These are phyloP conservation scores for Begonia fuchsioides DNA, from an alignment of 306 rosid genomes.

Conservation along the genomic window DNA sequence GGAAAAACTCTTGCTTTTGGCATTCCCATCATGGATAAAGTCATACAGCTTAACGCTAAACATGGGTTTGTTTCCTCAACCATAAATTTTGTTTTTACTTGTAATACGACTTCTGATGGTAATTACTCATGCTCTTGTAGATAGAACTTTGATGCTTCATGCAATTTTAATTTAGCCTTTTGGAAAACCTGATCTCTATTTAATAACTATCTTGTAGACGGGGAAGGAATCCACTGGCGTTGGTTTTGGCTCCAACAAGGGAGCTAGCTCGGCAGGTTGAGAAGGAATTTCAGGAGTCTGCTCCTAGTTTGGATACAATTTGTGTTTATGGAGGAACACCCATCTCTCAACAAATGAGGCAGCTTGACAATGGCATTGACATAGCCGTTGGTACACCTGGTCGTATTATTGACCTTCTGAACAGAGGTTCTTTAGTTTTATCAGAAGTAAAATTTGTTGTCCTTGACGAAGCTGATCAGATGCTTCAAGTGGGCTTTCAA, in stretches of 20 bases:
- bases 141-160: slow-evolving; percentile 2
- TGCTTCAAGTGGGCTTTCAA: slow-evolving; percentile 98
- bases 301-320: slow-evolving; percentile 76
- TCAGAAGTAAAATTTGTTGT: slow-evolving; percentile 73
- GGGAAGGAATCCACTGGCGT: slow-evolving; percentile 74
- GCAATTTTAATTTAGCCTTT: not conserved
- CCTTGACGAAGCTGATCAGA: slow-evolving; percentile 97
- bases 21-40: slow-evolving; percentile 77
- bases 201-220: slow-evolving; percentile 25
- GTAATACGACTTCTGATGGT: too few species aligned
- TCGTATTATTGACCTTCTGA: slow-evolving; percentile 86
- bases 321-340: slow-evolving; percentile 97
- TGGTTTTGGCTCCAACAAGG: slow-evolving; percentile 92
- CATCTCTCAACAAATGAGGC: slow-evolving; percentile 68
- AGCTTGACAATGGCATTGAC: slow-evolving; percentile 83
- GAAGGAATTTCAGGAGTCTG: slow-evolving; percentile 64
- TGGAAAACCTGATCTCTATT: not conserved
- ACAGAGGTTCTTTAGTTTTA: slow-evolving; percentile 63
- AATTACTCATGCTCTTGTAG: too few species aligned
- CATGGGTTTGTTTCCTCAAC: slow-evolving; percentile 47
- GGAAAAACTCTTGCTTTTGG: slow-evolving; percentile 99
- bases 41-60: slow-evolving; percentile 59
- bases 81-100: not conserved
- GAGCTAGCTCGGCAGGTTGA: slow-evolving; percentile 88
- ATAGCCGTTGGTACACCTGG: slow-evolving; percentile 95